These are phyloP conservation scores for Claviceps pusilla DNA, from an alignment of 2,329 filamentous ascomycete genomes.

Conservation along the genomic window DNA sequence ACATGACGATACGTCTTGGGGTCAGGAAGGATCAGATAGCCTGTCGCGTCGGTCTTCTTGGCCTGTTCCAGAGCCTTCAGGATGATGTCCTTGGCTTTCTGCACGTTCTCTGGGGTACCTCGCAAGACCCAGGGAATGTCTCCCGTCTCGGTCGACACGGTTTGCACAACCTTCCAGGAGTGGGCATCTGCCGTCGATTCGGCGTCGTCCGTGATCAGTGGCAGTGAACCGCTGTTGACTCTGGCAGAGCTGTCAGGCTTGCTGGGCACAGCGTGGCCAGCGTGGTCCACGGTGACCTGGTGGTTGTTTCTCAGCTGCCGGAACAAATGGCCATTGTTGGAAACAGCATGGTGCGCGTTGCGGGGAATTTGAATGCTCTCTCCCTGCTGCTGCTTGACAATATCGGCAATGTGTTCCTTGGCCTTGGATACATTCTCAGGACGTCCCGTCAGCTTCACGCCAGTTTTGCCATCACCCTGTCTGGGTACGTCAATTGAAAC, in stretches of 20 bases:
- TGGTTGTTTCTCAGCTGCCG: slow-evolving; percentile 72
- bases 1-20: slow-evolving; percentile 80
- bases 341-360: slow-evolving; percentile 66
- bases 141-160: slow-evolving; percentile 43
- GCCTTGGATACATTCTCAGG: slow-evolving; percentile 68
- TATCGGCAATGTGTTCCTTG: slow-evolving; percentile 64
- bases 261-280: slow-evolving; percentile 59
- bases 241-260: slow-evolving; percentile 45
- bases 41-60: slow-evolving; percentile 54
- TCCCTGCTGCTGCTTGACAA: slow-evolving; percentile 76
- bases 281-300: slow-evolving; percentile 84
- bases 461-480: slow-evolving; percentile 69
- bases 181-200: slow-evolving; percentile 50
- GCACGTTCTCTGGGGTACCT: slow-evolving; percentile 61
- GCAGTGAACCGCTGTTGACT: slow-evolving; percentile 49
- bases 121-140: slow-evolving; percentile 83
- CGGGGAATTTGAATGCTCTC: slow-evolving; percentile 76
- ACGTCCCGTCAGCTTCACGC: slow-evolving; percentile 71
- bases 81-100: slow-evolving; percentile 65
- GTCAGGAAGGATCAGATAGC: slow-evolving; percentile 81
- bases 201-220: slow-evolving; percentile 84
- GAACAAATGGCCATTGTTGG: slow-evolving; percentile 89
- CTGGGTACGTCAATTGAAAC: slow-evolving; percentile 83
- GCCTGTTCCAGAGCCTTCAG: slow-evolving; percentile 59
- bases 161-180: slow-evolving; percentile 71